Evolutionary conservation across 345 rosid species (phyloP), one percentile per base, ranked within the genome.

Genomic region (Eucalyptus shirleyi): DNA sequence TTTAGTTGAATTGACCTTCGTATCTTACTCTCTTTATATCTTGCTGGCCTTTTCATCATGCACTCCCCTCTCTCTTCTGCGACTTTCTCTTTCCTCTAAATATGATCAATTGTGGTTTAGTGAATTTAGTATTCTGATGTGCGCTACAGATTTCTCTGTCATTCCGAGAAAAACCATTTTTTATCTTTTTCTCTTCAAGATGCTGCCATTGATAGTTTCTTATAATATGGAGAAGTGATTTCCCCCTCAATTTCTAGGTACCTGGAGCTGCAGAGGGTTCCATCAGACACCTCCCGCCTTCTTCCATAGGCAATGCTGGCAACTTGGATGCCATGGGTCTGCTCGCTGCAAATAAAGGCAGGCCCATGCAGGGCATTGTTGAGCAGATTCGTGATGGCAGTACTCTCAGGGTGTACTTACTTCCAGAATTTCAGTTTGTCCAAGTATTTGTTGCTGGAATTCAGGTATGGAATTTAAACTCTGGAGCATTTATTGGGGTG

Each of bases 331-430:
- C 98, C 85, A 93, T 94, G 98, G 97, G 95, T 92, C 93, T 97
- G 90, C 92, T 98, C 45, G 93, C 93, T 88, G 94, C 96, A 86
- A 97, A 94, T 91, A 97, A 97, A 91, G 99, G 99, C 82, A 94
- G 94, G 86, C 95, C 99, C 80, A 92, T 97, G 98, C 91, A 97
- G 93, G 95, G 96, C 89, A 93, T 97, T 91, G 99, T 97, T 60
- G 99, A 97, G 96, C 99, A 97, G 91, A 97, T 96, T 89, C 98
- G 98, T 81, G 99, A 97, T 95, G 99, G 99, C 85, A 97, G 99
- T 89, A 95, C 97, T 51, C 90, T 97, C 47, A 95, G 98, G 50
- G 98, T 97, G 82, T 94, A 97, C 93, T 94, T 98, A 95, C 99
- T 98, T 91, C 99, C 99, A 49, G 98, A 95, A 47, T 96, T 97